Conservation (phyloP, 2,329 filamentous ascomycete species). For the Rugonectria rugulosa region DNA sequence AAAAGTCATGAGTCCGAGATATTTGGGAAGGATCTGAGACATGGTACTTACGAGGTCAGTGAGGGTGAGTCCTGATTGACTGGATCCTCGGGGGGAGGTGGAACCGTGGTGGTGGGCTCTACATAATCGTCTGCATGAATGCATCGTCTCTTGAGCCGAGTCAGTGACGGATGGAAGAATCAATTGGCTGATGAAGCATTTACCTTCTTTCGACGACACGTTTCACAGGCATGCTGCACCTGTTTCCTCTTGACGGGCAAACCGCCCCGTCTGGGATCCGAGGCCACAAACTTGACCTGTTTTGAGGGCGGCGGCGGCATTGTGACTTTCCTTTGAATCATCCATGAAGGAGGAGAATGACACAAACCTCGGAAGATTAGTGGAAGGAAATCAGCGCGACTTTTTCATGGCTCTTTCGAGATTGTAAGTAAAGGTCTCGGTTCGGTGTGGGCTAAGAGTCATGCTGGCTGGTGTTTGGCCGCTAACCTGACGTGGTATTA, state of each 20-base stretch:
- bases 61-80: constrained; percentile 38
- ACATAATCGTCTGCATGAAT: constrained; percentile 50
- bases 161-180: neutral
- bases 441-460: constrained; percentile 14
- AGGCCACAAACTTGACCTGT: constrained; percentile 64
- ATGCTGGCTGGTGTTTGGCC: too few species aligned
- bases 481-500: too few species aligned
- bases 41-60: constrained; percentile 41
- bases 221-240: constrained; percentile 63
- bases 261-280: constrained; percentile 57
- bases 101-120: constrained; percentile 26
- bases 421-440: constrained; percentile 8
- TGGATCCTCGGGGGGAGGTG: constrained; percentile 32
- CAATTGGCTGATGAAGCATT: neutral
- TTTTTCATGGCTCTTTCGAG: constrained; percentile 1
- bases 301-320: constrained; percentile 34
- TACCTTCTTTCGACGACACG: constrained; percentile 64
- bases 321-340: too few species aligned
- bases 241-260: constrained; percentile 67
- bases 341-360: constrained; percentile 13
- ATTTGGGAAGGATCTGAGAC: neutral
- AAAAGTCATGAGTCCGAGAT: constrained; percentile 5
- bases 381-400: neutral
- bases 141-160: constrained; percentile 50
- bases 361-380: neutral